phyloP scores from a whole-genome alignment of 306 rosid species.

The Malus fusca region DNA sequence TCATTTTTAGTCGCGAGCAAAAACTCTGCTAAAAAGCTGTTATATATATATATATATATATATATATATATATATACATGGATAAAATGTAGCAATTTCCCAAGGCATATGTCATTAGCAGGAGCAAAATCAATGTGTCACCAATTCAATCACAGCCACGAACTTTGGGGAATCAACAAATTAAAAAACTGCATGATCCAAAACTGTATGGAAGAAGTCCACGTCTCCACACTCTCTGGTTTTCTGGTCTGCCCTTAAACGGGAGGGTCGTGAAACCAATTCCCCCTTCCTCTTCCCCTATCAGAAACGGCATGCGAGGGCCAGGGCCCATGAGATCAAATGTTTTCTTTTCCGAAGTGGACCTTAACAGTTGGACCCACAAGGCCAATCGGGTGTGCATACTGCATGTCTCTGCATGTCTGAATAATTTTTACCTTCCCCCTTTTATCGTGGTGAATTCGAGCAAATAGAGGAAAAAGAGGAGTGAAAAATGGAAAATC shows the following conservation, averaged over 20 bases:
- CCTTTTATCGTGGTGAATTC: neutral
- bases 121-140: neutral
- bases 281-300: neutral
- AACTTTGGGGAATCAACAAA: too few species aligned
- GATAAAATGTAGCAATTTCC: neutral
- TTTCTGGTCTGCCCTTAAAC: conserved; percentile 13
- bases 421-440: neutral
- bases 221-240: conserved; percentile 18
- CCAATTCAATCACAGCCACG: neutral
- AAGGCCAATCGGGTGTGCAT: neutral
- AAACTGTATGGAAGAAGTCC: conserved; percentile 10
- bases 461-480: neutral
- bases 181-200: neutral
- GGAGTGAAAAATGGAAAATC: neutral
- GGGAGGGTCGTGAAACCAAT: neutral
- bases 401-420: neutral
- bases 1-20: too few species aligned
- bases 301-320: conserved; percentile 19
- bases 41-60: neutral
- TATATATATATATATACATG: neutral
- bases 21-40: too few species aligned
- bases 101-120: neutral
- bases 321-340: conserved; percentile 7
- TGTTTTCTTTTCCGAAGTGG: neutral
- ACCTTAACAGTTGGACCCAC: neutral